Conservation (phyloP, 164 flowering plant species). For the Vitis cinerea region DNA sequence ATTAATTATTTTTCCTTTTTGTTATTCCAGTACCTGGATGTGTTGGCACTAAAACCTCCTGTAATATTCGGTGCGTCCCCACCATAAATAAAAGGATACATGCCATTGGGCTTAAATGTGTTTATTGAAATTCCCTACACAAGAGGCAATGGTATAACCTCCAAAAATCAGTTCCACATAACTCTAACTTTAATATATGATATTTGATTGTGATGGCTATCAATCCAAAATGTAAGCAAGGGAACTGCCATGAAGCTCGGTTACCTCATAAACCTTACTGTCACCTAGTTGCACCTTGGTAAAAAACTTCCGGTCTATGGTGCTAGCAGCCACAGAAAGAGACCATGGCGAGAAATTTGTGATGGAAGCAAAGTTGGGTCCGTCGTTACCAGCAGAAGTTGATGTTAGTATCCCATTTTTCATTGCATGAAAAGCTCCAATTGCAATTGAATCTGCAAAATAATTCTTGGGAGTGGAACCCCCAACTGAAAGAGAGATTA, state of each 20-base stretch:
- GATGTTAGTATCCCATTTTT: conserved; percentile 32
- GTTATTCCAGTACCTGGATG: conserved; percentile 22
- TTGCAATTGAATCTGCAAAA: conserved; percentile 26
- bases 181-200: too few relatives aligned
- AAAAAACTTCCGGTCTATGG: conserved; percentile 28
- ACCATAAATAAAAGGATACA: conserved; percentile 26
- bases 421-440: conserved; percentile 40
- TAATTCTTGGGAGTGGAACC: not conserved
- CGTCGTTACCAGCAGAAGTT: conserved; percentile 33
- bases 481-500: conserved; percentile 40
- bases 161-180: too few relatives aligned
- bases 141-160: not conserved
- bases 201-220: too few relatives aligned
- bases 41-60: conserved; percentile 1
- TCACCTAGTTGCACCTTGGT: conserved; percentile 28
- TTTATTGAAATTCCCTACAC: conserved; percentile 33
- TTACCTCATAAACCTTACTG: conserved; percentile 25
- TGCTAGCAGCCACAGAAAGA: conserved; percentile 42
- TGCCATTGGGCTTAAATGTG: conserved; percentile 18
- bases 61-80: conserved; percentile 30
- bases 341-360: conserved; percentile 44
- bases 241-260: not conserved
- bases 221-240: not conserved
- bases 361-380: conserved; percentile 22
- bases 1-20: too few relatives aligned